Conservation (phyloP, 2,329 filamentous ascomycete genomes). For the Aspergillus fructus region DNA sequence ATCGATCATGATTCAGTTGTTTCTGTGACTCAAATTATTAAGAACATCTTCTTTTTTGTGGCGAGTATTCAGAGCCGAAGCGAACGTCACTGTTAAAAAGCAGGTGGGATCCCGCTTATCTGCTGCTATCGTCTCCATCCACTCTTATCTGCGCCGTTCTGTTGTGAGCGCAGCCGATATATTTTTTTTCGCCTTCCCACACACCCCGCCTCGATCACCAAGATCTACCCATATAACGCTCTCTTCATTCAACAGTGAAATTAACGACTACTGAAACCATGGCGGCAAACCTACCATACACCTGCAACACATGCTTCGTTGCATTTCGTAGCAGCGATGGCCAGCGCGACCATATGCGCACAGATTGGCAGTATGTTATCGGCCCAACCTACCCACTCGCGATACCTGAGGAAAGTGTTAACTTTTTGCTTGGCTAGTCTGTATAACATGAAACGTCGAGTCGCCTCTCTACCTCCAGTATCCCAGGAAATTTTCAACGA, state of each 20-base stretch:
- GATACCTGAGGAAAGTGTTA: background rate
- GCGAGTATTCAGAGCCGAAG: background rate
- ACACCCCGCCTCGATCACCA: background rate
- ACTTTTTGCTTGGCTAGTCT: conserved; percentile 54
- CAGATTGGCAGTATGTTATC: conserved; percentile 87
- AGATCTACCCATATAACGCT: background rate
- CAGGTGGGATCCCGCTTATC: background rate
- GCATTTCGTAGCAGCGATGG: conserved; percentile 92
- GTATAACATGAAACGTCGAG: conserved; percentile 93
- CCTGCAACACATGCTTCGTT: conserved; percentile 97
- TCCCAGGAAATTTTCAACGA: conserved; percentile 92
- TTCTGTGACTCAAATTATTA: background rate
- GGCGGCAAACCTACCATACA: conserved; percentile 74
- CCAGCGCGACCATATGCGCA: conserved; percentile 95
- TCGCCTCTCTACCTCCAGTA: conserved; percentile 85
- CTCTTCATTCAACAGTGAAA: background rate
- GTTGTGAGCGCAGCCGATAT: background rate
- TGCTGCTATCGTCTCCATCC: background rate
- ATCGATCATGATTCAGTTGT: conserved; percentile 13
- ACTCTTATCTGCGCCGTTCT: background rate
- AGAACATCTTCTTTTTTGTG: background rate
- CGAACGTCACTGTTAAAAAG: background rate
- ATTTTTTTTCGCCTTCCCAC: background rate
- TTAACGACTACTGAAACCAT: background rate
- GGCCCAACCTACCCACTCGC: background rate